Evolutionary conservation across 306 rosid species (phyloP).

Genomic region (Rubus idaeus): DNA sequence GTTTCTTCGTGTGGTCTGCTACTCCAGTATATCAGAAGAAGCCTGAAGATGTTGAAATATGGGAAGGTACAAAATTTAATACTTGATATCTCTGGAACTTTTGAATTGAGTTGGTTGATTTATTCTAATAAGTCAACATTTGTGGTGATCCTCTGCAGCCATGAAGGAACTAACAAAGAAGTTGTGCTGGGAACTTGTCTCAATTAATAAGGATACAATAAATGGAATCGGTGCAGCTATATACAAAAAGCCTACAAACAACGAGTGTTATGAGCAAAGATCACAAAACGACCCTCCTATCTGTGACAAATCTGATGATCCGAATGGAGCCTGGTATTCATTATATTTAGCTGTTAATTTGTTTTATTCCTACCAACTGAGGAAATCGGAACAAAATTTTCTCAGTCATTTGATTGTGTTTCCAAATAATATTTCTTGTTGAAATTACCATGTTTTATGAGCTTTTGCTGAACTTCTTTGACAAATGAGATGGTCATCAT

Average conservation of each 20-base stretch:
- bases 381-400: neutral
- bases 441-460: neutral
- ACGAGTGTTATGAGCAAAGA: constrained; percentile 87
- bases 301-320: constrained; percentile 74
- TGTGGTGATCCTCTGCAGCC: constrained; percentile 48
- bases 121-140: constrained; percentile 32
- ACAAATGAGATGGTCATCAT: neutral
- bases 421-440: neutral
- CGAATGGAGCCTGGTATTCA: constrained; percentile 86
- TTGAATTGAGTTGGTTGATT: constrained; percentile 21
- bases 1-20: constrained; percentile 98
- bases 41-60: constrained; percentile 80
- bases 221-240: constrained; percentile 84
- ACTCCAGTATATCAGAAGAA: constrained; percentile 93
- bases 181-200: constrained; percentile 81
- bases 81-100: neutral
- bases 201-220: constrained; percentile 71
- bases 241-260: constrained; percentile 74
- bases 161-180: constrained; percentile 79
- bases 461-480: constrained; percentile 1
- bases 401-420: neutral
- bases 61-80: constrained; percentile 55
- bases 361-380: neutral
- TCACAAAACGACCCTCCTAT: constrained; percentile 64
- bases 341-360: constrained; percentile 9